Conservation (phyloP, 2,329 filamentous ascomycete species). For the Verruconis gallopava region DNA sequence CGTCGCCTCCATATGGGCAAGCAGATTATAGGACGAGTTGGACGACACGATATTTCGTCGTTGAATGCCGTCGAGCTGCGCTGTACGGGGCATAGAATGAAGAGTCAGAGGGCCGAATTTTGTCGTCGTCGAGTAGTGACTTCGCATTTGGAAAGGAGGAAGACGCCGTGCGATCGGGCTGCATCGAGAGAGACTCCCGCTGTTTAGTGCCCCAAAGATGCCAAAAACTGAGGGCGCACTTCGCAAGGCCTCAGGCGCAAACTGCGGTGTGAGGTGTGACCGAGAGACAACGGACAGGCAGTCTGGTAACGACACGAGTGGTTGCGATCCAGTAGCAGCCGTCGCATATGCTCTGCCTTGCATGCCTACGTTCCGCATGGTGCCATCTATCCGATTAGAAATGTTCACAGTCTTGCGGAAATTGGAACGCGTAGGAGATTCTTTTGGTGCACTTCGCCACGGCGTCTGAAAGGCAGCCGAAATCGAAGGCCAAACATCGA, state of each 20-base stretch:
- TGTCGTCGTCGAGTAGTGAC: conserved; percentile 22
- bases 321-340: not conserved
- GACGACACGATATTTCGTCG: conserved; percentile 25
- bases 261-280: not conserved
- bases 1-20: conserved; percentile 77
- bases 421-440: conserved; percentile 16
- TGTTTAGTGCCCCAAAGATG: conserved; percentile 17
- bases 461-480: conserved; percentile 23
- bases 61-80: conserved; percentile 17
- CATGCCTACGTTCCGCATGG: conserved; percentile 8
- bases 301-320: not conserved
- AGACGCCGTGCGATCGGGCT: conserved; percentile 22
- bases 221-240: conserved; percentile 3
- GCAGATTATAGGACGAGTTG: conserved; percentile 41
- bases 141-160: conserved; percentile 16
- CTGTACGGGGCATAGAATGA: conserved; percentile 16
- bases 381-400: conserved; percentile 11
- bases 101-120: conserved; percentile 22
- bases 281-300: conserved; percentile 2
- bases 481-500: conserved; percentile 29
- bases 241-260: conserved; percentile 1
- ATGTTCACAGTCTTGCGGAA: conserved; percentile 12
- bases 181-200: conserved; percentile 20
- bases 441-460: conserved; percentile 20
- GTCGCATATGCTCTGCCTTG: not conserved